Evolutionary conservation across 2,329 filamentous ascomycete species (phyloP).

Genomic region (Exophiala mesophila): DNA sequence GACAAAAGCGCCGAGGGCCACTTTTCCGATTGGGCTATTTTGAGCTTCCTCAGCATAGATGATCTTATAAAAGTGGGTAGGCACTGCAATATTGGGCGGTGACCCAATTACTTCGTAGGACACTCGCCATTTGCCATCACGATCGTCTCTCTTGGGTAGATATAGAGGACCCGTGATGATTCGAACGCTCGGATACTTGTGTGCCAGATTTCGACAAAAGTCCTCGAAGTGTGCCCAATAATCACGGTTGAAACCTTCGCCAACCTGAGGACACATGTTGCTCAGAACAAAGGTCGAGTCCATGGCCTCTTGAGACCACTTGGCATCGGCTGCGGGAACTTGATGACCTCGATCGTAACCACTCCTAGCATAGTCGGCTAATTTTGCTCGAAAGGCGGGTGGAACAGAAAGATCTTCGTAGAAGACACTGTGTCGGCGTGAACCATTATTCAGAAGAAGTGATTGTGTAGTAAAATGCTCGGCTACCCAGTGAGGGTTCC

Average conservation of each 20-base stretch:
- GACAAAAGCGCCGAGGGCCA: slow-evolving; percentile 90
- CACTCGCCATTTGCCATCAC: slow-evolving; percentile 91
- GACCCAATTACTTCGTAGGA: slow-evolving; percentile 92
- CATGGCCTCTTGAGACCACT: slow-evolving; percentile 93
- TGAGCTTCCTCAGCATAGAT: slow-evolving; percentile 88
- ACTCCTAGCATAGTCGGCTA: slow-evolving; percentile 90
- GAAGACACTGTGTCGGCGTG: slow-evolving; percentile 80
- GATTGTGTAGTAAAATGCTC: slow-evolving; percentile 95
- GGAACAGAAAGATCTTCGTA: slow-evolving; percentile 76
- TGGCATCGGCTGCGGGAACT: slow-evolving; percentile 91
- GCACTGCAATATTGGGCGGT: slow-evolving; percentile 90
- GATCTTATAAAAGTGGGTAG: slow-evolving; percentile 99
- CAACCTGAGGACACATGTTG: slow-evolving; percentile 99
- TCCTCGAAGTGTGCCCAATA: slow-evolving; percentile 99
- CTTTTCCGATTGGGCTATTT: slow-evolving; percentile 55
- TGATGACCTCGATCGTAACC: slow-evolving; percentile 97
- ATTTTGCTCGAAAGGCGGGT: slow-evolving; percentile 77
- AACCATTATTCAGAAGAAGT: slow-evolving; percentile 66
- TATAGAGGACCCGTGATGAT: slow-evolving; percentile 94
- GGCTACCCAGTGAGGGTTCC: slow-evolving; percentile 91
- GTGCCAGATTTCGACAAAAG: slow-evolving; percentile 81
- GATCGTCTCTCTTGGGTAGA: slow-evolving; percentile 73
- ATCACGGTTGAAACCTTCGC: slow-evolving; percentile 96
- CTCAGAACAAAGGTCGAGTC: slow-evolving; percentile 86
- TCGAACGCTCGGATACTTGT: slow-evolving; percentile 76